These are phyloP conservation scores for Beauveria medogensis DNA, from an alignment of 2,329 filamentous ascomycete genomes.

Conservation along the genomic window DNA sequence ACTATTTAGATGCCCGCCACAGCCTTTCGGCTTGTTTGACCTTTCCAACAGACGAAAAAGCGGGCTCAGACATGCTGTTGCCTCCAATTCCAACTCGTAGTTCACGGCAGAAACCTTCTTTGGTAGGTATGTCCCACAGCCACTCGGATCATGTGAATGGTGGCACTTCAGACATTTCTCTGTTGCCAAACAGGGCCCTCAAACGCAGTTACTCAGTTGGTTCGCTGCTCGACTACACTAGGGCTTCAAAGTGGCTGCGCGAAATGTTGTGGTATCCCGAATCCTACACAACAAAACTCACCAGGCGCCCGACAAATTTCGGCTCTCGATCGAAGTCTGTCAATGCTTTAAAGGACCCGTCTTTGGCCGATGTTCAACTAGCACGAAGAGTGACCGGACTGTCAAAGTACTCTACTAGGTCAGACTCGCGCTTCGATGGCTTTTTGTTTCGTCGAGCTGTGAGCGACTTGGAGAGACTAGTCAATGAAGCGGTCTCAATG, in stretches of 20 bases:
- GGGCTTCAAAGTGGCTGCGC: constrained; percentile 27
- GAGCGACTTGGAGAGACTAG: constrained; percentile 36
- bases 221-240: constrained; percentile 25
- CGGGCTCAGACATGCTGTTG: background rate
- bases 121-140: background rate
- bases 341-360: background rate
- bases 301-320: constrained; percentile 17
- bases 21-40: constrained; percentile 1
- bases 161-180: background rate
- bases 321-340: background rate
- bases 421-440: constrained; percentile 19
- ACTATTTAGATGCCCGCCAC: background rate
- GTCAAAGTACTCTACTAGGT: constrained; percentile 16
- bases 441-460: constrained; percentile 28
- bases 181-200: background rate
- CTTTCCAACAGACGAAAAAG: background rate
- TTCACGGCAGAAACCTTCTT: background rate
- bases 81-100: background rate
- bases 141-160: background rate
- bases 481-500: constrained; percentile 37
- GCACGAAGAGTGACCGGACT: constrained; percentile 15
- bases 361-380: constrained; percentile 13
- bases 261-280: constrained; percentile 22
- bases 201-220: constrained; percentile 19
- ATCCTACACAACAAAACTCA: constrained; percentile 20